Evolutionary conservation across 257 asterid genomes (phyloP), one percentile per base, ranked within the genome.

Genomic region (Fraxinus pennsylvanica): DNA sequence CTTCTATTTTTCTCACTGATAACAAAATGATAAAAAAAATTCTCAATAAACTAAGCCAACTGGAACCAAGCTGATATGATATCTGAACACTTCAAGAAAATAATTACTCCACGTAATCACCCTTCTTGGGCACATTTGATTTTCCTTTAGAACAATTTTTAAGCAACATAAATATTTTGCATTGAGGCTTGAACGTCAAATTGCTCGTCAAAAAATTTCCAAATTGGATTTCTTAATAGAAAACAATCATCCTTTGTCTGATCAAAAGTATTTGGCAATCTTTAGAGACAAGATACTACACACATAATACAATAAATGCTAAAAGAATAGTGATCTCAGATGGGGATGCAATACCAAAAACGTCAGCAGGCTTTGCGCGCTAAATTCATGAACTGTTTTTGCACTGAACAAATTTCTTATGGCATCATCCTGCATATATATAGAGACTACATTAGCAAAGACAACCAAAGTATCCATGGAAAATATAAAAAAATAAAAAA

Each of bases 351-450:
- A 43, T 91, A 96, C 99, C 97, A 96, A 81, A 91, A 93, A 96
- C 0, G 98, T 89, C 81, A 96, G 87, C 76, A 96, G 88, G 90
- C 97, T 90, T 84, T 86, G 94, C 3, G 99, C 98, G 63, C 99
- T 93, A 74, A 88, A 96, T 84, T 96, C 99, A 54, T 93, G 97
- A 80, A 91, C 91, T 45, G 99, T 96, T 84, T 96, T 96, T 52
- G 98, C 98, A 82, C 99, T 93, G 85, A 96, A 96, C 85, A 96
- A 86, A 84, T 96, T 96, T 86, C 98, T 91, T 87, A 96, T 96
- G 81, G 99, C 99, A 78, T 96, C 99, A 87, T 96, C 99, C 98
- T 96, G 97, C 83, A 85, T 82, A 70, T 50, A 78, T 30, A 81
- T 15, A 77, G n/a, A 33, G 59, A 80, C 35, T 41, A 76, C 81